These are phyloP conservation scores for Pseudogymnoascus sp. DNA, from an alignment of 2,329 filamentous ascomycete genomes.

Conservation along the genomic window DNA sequence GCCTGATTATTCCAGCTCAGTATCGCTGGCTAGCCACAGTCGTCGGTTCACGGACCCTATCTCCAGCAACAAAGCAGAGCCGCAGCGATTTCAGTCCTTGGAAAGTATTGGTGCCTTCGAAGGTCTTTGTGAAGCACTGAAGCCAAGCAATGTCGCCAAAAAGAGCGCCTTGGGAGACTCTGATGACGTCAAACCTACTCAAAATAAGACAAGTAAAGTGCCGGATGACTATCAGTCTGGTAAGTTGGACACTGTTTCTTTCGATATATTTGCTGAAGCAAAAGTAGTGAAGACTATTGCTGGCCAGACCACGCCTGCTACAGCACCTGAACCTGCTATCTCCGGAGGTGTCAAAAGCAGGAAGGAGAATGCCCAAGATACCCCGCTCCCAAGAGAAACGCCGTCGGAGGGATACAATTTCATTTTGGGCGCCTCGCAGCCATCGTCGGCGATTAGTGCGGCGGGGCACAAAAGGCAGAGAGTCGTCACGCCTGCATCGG, in stretches of 20 bases:
- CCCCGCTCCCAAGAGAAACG: slow-evolving; percentile 9
- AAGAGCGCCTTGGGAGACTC: slow-evolving; percentile 15
- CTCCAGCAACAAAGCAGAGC: slow-evolving; percentile 18
- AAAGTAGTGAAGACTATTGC: background rate
- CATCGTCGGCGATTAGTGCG: slow-evolving; percentile 17
- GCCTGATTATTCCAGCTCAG: slow-evolving; percentile 36
- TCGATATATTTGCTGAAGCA: background rate
- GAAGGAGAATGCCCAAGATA: slow-evolving; percentile 23
- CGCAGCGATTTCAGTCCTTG: slow-evolving; percentile 20
- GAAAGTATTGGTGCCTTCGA: slow-evolving; percentile 24
- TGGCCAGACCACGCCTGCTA: slow-evolving; percentile 6
- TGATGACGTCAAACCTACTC: background rate
- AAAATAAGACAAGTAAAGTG: background rate
- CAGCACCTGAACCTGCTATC: background rate
- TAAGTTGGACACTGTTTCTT: background rate
- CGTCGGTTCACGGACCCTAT: slow-evolving; percentile 27
- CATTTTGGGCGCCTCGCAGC: slow-evolving; percentile 18
- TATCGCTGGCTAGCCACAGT: slow-evolving; percentile 29
- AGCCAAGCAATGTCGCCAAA: slow-evolving; percentile 24
- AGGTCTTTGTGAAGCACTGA: slow-evolving; percentile 25
- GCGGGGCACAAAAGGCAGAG: slow-evolving; percentile 37
- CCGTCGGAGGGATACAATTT: slow-evolving; percentile 11
- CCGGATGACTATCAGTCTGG: background rate
- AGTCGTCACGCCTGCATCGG: slow-evolving; percentile 40
- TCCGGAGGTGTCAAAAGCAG: slow-evolving; percentile 19